Evolutionary conservation across 2,329 filamentous ascomycete species (phyloP).

Genomic region (Fusarium torulosum): DNA sequence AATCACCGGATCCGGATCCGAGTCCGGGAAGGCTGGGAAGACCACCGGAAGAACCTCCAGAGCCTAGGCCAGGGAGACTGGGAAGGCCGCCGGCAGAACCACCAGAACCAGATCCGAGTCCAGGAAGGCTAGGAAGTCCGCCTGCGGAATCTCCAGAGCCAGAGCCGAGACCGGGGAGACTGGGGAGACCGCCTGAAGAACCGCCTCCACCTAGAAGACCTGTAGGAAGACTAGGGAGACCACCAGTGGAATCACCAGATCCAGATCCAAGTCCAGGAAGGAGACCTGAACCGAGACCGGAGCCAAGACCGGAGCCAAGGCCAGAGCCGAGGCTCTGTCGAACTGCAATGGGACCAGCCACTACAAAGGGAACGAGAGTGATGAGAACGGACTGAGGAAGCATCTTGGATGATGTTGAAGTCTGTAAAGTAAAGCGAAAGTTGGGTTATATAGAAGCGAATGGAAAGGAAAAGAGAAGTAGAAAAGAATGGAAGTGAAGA

Average conservation of each 20-base stretch:
- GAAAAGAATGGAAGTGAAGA: conserved; percentile 18
- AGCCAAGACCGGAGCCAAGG: background rate
- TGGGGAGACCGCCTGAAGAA: conserved; percentile 2
- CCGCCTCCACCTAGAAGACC: background rate
- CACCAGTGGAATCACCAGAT: background rate
- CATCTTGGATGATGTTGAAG: conserved; percentile 31
- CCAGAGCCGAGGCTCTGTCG: conserved; percentile 11
- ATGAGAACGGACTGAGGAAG: conserved; percentile 41
- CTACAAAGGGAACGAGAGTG: conserved; percentile 40
- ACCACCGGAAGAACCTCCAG: background rate
- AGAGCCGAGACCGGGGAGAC: background rate
- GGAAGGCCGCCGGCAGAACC: too few species aligned
- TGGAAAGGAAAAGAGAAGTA: conserved; percentile 1
- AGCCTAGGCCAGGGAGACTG: background rate
- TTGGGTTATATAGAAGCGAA: conserved; percentile 15
- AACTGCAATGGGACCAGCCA: conserved; percentile 40
- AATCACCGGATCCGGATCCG: background rate
- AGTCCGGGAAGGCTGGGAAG: background rate
- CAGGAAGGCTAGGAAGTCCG: background rate
- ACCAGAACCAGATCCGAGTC: background rate
- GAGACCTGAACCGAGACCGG: background rate
- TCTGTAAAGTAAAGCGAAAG: conserved; percentile 12
- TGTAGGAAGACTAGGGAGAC: background rate
- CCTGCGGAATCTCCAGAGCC: background rate
- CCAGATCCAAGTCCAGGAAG: background rate